phyloP scores from a whole-genome alignment of 2,329 filamentous ascomycete genomes.

The Ophidiomyces ophidiicola region DNA sequence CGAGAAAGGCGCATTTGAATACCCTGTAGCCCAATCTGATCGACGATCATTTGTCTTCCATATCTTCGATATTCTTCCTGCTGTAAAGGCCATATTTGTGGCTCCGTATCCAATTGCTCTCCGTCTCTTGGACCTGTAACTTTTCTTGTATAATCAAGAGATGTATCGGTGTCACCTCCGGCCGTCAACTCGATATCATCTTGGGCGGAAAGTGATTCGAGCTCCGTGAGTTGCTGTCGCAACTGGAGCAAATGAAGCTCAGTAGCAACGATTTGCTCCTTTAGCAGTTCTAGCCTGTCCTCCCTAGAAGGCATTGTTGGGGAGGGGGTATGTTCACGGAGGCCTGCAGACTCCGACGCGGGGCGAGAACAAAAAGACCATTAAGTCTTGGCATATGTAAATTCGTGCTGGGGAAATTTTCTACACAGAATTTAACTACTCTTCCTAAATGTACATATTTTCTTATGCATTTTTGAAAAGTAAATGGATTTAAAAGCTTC shows the following conservation, averaged over 20 bases:
- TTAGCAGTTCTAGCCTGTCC: slow-evolving; percentile 3
- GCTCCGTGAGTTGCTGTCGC: slow-evolving; percentile 24
- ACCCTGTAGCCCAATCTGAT: slow-evolving; percentile 66
- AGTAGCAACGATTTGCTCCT: slow-evolving; percentile 26
- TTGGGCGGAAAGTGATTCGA: slow-evolving; percentile 6
- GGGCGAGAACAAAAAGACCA: neutral
- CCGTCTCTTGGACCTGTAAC: neutral
- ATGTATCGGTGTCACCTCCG: neutral
- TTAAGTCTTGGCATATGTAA: neutral
- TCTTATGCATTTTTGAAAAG: no score
- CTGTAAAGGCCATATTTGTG: slow-evolving; percentile 52
- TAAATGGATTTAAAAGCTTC: no score
- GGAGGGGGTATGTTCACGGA: neutral
- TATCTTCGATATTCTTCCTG: slow-evolving; percentile 73
- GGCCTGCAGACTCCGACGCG: neutral
- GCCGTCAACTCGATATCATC: neutral
- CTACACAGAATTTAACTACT: no score
- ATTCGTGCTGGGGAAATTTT: no score
- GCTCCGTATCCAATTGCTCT: neutral
- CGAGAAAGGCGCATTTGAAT: neutral
- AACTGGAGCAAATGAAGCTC: slow-evolving; percentile 27
- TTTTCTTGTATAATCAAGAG: neutral
- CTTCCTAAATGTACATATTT: no score
- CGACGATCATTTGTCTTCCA: slow-evolving; percentile 80
- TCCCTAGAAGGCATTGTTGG: slow-evolving; percentile 1